phyloP scores from a whole-genome alignment of 192 early-diverging fungal species.

The Funneliformis mosseae region DNA sequence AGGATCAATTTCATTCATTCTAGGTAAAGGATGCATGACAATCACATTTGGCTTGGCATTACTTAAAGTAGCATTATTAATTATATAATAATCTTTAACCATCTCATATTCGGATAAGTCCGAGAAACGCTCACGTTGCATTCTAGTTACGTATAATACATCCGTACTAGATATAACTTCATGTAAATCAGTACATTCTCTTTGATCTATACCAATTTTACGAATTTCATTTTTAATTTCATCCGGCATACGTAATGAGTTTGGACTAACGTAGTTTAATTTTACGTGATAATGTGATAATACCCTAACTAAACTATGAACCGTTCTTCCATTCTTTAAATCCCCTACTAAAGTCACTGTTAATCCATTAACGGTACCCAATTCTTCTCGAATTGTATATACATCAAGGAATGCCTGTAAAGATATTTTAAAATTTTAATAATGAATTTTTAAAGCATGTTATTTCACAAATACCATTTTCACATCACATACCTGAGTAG shows the following conservation, averaged over 20 bases:
- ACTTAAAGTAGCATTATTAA: constrained; percentile 85
- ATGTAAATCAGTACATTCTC: constrained; percentile 72
- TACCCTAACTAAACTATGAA: constrained; percentile 91
- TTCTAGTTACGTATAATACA: constrained; percentile 95
- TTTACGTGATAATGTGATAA: constrained; percentile 91
- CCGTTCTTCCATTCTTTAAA: constrained; percentile 96
- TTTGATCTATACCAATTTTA: constrained; percentile 68
- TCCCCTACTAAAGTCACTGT: constrained; percentile 96
- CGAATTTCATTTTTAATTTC: constrained; percentile 74
- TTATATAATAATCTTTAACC: constrained; percentile 75
- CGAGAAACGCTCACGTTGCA: constrained; percentile 95
- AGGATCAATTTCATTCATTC: constrained; percentile 92
- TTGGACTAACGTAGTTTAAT: constrained; percentile 89
- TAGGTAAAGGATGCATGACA: constrained; percentile 97
- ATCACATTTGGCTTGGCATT: constrained; percentile 96
- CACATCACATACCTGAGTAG: constrained; percentile 66
- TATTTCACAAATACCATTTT: not conserved
- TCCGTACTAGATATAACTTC: constrained; percentile 86
- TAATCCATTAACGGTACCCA: constrained; percentile 94
- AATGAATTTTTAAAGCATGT: not conserved
- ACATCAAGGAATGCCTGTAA: constrained; percentile 85
- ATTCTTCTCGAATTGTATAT: constrained; percentile 79
- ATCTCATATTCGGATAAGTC: constrained; percentile 76
- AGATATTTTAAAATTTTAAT: not conserved
- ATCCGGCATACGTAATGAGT: constrained; percentile 81